Evolutionary conservation across 768 basidiomycete genomes (phyloP).

Genomic region (Russula abietina): DNA sequence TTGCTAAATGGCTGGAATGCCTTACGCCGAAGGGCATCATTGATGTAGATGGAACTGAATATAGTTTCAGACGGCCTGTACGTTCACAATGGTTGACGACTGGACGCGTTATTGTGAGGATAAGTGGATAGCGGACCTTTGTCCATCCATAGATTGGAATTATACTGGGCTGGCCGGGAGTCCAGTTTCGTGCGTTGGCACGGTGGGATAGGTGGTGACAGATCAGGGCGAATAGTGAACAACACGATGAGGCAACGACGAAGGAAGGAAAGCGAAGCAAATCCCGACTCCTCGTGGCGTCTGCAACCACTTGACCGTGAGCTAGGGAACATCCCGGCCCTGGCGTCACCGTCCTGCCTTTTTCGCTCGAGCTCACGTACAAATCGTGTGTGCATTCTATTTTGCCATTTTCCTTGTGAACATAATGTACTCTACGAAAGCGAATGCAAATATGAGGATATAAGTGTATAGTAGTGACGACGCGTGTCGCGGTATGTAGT

Average conservation of each 20-base stretch:
- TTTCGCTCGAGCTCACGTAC: conserved; percentile 4
- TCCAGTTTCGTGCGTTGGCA: conserved; percentile 71
- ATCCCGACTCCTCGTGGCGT: conserved; percentile 13
- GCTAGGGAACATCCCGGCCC: conserved; percentile 1
- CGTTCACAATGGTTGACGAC: background rate
- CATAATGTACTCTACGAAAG: background rate
- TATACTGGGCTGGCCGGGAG: conserved; percentile 61
- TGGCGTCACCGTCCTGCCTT: conserved; percentile 14
- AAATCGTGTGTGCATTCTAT: background rate
- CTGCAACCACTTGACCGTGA: conserved; percentile 1
- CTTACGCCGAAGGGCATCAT: conserved; percentile 25
- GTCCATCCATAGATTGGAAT: conserved; percentile 36
- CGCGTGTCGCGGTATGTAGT: too few relatives aligned
- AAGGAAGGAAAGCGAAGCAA: conserved; percentile 15
- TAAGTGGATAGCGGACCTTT: conserved; percentile 22
- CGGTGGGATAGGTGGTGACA: conserved; percentile 30
- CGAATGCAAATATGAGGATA: background rate
- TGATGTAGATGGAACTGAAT: conserved; percentile 24
- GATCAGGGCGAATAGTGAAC: conserved; percentile 18
- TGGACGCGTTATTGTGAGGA: conserved; percentile 2
- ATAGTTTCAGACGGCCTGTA: conserved; percentile 19
- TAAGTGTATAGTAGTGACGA: background rate
- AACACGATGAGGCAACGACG: conserved; percentile 19
- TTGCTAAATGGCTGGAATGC: background rate
- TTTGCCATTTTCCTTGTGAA: background rate